Evolutionary conservation across 2,329 filamentous ascomycete genomes (phyloP).

Genomic region (Cordyceps farinosa): DNA sequence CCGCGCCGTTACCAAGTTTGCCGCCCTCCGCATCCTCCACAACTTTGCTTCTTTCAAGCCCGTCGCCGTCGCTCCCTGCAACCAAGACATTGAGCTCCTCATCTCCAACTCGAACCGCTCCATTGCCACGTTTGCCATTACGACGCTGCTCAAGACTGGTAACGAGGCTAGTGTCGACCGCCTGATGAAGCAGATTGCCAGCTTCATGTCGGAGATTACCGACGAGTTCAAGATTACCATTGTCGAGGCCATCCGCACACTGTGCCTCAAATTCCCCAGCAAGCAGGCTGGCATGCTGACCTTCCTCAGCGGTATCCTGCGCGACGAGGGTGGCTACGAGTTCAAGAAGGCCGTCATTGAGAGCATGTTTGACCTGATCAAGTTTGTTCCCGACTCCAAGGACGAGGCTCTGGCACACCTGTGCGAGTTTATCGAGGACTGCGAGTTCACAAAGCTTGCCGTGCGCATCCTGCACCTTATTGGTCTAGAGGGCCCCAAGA

Average conservation of each 20-base stretch:
- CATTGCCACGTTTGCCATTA: slow-evolving; percentile 97
- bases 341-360: slow-evolving; percentile 98
- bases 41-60: slow-evolving; percentile 97
- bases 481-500: slow-evolving; percentile 91
- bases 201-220: slow-evolving; percentile 98
- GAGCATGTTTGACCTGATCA: slow-evolving; percentile 99
- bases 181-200: slow-evolving; percentile 96
- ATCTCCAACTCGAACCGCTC: slow-evolving; percentile 97
- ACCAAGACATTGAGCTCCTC: slow-evolving; percentile 93
- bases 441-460: slow-evolving; percentile 96
- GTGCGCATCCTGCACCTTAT: slow-evolving; percentile 93
- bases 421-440: slow-evolving; percentile 99
- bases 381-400: slow-evolving; percentile 89
- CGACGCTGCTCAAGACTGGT: slow-evolving; percentile 94
- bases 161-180: slow-evolving; percentile 97
- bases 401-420: slow-evolving; percentile 85
- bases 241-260: slow-evolving; percentile 92
- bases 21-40: slow-evolving; percentile 92
- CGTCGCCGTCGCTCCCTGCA: slow-evolving; percentile 85
- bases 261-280: slow-evolving; percentile 95
- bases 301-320: slow-evolving; percentile 93
- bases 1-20: slow-evolving; percentile 93
- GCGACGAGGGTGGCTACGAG: slow-evolving; percentile 95
- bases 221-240: slow-evolving; percentile 99
- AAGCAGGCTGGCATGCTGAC: slow-evolving; percentile 98